Conservation (phyloP, 257 asterid genomes). For the Paraleonurus japonicus region DNA sequence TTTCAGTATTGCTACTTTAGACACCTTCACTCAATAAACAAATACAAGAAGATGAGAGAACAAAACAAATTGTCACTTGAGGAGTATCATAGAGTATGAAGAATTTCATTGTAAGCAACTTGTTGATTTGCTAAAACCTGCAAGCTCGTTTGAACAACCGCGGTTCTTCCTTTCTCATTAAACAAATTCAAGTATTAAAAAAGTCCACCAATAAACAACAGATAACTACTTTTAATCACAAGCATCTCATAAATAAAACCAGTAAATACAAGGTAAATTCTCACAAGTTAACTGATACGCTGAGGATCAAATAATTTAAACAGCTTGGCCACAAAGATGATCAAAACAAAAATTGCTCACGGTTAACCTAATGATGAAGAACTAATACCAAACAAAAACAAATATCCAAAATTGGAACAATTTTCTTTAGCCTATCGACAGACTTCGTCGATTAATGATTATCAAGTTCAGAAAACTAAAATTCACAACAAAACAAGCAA, state of each 20-base stretch:
- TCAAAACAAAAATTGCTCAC: not conserved
- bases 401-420: conserved; percentile 16
- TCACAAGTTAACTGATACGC: conserved; percentile 1
- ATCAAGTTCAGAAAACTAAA: not conserved
- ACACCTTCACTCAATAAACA: not conserved
- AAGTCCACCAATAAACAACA: not conserved
- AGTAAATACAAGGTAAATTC: not conserved
- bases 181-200: not conserved
- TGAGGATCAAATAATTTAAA: not conserved
- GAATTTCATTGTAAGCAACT: not conserved
- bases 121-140: conserved; percentile 12
- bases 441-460: not conserved
- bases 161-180: not conserved
- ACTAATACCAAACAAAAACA: not conserved
- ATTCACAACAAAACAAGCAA: conserved; percentile 8
- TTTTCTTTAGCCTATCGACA: conserved; percentile 7
- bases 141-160: not conserved
- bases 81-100: not conserved
- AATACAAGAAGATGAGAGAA: not conserved
- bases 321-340: conserved; percentile 4
- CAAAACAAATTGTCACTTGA: conserved; percentile 2
- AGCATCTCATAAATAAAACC: conserved; percentile 7
- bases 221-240: not conserved
- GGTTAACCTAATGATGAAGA: conserved; percentile 10
- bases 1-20: not conserved